Base-by-base conservation (phyloP, 306 rosid genomes). In the Alnus rubra region DNA sequence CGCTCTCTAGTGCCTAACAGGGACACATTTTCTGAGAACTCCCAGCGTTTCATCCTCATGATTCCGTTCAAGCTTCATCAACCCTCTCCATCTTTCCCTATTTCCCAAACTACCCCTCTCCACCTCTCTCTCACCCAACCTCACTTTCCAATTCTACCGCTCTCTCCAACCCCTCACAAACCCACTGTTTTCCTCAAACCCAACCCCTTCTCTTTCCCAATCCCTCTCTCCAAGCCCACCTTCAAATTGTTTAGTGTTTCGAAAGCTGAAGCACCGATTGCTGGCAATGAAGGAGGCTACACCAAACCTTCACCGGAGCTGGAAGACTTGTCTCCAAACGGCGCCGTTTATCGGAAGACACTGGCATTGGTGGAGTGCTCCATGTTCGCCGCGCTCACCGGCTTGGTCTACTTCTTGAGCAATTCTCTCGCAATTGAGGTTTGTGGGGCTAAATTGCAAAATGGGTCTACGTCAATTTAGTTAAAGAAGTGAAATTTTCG, bases 361-460 rank as follows among this genome's bases (percentile, higher is more conserved):
- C 76, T 95, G 64, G 98, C 93, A 49, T 69, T 95, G 91, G 99
- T 95, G 67, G 99, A 95, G 87, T 95, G 99, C 82, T 91, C 99
- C 84, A 95, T 95, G 99, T 91, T 93, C 69, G 93, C 99, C 53
- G 97, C 99, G 3, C 97, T 95, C 65, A 88, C 95, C 37, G 99
- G 99, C 51, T 84, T 95, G 86, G 99, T 95, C 71, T 95, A 91
- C 73, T 93, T 95, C 87, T 85, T 93, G 88, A 95, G 99, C 88
- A 95, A 88, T 84, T 90, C 99, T 28, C 96, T 95, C 16, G 89
- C 94, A 45, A 89, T 95, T 74, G 98, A 95, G 96, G 97, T 95
- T 83, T 50, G 90, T 81, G 56, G 3, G 45, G 50, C 23, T 47
- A 30, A 64, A 37, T 54, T 79, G 4, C 18, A 16, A 45, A 71